These are phyloP conservation scores for Suaeda aralocaspica DNA, from an alignment of 148 eudicot genomes.

Conservation along the genomic window DNA sequence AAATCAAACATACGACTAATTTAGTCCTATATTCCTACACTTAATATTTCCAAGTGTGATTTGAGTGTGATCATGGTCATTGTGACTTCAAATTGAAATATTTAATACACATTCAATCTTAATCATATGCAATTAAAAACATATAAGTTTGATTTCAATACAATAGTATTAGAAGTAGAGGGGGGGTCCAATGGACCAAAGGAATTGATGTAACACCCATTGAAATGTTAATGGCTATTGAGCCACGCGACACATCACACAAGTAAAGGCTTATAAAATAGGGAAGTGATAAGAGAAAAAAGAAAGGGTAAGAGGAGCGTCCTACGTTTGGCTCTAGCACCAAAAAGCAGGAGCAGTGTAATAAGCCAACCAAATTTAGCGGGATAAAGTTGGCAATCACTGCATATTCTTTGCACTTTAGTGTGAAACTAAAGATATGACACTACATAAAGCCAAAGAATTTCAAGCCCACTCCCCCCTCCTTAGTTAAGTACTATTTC, in stretches of 20 bases:
- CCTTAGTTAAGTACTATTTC: too few relatives aligned
- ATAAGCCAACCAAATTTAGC: conserved; percentile 21
- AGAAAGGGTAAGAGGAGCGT: conserved; percentile 34
- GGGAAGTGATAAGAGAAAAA: not conserved
- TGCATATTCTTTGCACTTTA: conserved; percentile 22
- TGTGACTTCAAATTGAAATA: not conserved
- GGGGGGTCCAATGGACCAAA: not conserved
- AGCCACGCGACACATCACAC: conserved; percentile 16
- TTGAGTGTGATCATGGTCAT: not conserved
- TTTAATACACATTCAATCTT: not conserved
- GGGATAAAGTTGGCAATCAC: conserved; percentile 20
- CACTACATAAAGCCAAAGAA: conserved; percentile 11
- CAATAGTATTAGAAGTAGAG: not conserved
- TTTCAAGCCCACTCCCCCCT: not conserved
- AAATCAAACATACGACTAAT: too few relatives aligned
- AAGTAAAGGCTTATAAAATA: not conserved
- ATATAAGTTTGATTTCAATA: too few relatives aligned
- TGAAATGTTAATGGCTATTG: not conserved
- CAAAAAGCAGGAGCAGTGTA: conserved; percentile 15
- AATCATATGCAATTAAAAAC: not conserved
- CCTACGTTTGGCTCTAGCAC: conserved; percentile 31
- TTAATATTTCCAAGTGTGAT: not conserved
- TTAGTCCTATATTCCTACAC: too few relatives aligned
- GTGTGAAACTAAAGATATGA: conserved; percentile 11
- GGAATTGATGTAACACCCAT: conserved; percentile 1